Conservation (phyloP, 2,329 filamentous ascomycete species). For the Purpureocillium takamizusanense region DNA sequence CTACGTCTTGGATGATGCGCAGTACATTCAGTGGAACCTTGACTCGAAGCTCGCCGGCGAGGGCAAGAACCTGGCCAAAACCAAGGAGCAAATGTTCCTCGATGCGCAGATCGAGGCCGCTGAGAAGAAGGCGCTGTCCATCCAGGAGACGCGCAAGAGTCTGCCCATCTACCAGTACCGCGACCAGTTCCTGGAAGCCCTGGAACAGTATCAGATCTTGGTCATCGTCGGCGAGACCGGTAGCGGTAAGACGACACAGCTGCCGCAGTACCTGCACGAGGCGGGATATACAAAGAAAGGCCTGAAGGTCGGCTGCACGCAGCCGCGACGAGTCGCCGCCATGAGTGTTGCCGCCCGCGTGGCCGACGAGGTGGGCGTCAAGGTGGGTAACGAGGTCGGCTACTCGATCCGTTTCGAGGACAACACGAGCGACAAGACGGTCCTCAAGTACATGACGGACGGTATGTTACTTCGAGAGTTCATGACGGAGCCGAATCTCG, state of each 20-base stretch:
- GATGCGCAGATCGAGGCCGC: constrained; percentile 79
- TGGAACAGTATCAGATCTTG: constrained; percentile 77
- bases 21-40: constrained; percentile 77
- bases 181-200: constrained; percentile 75
- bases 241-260: constrained; percentile 89
- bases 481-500: constrained; percentile 77
- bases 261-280: constrained; percentile 89
- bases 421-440: constrained; percentile 80
- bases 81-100: constrained; percentile 69
- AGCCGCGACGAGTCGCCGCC: constrained; percentile 88
- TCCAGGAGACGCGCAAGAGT: constrained; percentile 85
- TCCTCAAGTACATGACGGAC: constrained; percentile 95
- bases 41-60: constrained; percentile 67
- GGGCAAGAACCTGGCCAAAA: constrained; percentile 49
- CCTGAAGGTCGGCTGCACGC: constrained; percentile 84
- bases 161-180: constrained; percentile 85
- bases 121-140: constrained; percentile 77
- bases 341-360: constrained; percentile 98
- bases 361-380: constrained; percentile 84
- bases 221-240: constrained; percentile 94
- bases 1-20: constrained; percentile 83
- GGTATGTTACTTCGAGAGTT: constrained; percentile 89
- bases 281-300: constrained; percentile 80
- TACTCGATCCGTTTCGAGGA: constrained; percentile 96
- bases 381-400: constrained; percentile 84